These are phyloP conservation scores for Penicillium rolfsii DNA, from an alignment of 2,329 filamentous ascomycete species.

Conservation along the genomic window DNA sequence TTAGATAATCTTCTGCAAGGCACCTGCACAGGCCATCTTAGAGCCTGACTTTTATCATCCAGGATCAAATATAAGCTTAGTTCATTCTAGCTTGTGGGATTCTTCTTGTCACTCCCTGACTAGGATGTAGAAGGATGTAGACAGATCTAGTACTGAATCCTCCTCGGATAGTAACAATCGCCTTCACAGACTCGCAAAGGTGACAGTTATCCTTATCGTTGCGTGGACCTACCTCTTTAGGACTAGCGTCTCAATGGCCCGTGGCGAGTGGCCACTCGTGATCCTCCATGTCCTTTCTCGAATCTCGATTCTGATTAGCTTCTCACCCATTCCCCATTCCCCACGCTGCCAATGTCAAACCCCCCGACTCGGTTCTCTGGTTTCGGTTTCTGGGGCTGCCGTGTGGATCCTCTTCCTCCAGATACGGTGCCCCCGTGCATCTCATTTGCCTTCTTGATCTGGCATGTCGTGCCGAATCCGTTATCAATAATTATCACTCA, in stretches of 20 bases:
- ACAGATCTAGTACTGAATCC: background rate
- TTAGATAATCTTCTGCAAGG: too few relatives aligned
- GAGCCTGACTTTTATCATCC: background rate
- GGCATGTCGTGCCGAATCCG: slow-evolving; percentile 24
- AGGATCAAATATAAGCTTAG: background rate
- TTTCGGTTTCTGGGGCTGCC: slow-evolving; percentile 15
- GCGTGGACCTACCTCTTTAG: slow-evolving; percentile 29
- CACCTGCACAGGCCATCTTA: background rate
- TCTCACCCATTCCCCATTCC: background rate
- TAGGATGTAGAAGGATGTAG: background rate
- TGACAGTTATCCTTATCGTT: slow-evolving; percentile 5
- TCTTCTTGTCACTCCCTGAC: too few relatives aligned
- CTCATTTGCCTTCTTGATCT: slow-evolving; percentile 17
- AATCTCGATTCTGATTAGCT: background rate
- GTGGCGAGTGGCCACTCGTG: background rate
- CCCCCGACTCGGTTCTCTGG: slow-evolving; percentile 13
- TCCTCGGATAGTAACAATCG: background rate
- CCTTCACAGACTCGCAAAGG: background rate
- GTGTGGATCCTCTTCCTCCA: slow-evolving; percentile 18
- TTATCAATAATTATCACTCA: slow-evolving; percentile 14
- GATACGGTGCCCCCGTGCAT: slow-evolving; percentile 7
- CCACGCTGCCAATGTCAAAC: background rate
- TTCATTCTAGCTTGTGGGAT: background rate
- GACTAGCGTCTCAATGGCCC: slow-evolving; percentile 13
- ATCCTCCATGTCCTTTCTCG: background rate